phyloP scores from a whole-genome alignment of 2,329 filamentous ascomycete genomes.

The Xylariaceae sp. region DNA sequence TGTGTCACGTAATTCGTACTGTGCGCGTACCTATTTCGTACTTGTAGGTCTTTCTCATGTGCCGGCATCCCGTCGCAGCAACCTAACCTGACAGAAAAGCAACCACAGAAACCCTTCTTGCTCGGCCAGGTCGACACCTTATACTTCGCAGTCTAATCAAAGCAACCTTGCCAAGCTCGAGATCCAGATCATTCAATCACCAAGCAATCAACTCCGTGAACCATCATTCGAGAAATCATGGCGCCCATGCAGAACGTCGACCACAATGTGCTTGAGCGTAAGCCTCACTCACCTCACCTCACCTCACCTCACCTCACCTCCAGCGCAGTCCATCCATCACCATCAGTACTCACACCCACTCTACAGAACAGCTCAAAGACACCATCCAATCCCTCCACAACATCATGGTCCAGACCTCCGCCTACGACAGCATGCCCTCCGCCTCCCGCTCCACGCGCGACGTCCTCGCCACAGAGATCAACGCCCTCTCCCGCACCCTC shows the following conservation, averaged over 20 bases:
- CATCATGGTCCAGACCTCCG: slow-evolving; percentile 51
- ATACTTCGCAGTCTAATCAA: too few species aligned
- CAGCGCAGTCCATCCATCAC: background rate
- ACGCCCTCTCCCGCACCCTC: slow-evolving; percentile 37
- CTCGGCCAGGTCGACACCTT: too few species aligned
- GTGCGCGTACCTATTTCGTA: too few species aligned
- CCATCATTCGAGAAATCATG: slow-evolving; percentile 5
- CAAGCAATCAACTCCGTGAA: background rate
- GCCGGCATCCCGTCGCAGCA: too few species aligned
- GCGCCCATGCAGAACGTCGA: slow-evolving; percentile 14
- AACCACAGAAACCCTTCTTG: too few species aligned
- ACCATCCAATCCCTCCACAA: slow-evolving; percentile 34
- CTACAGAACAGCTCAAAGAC: slow-evolving; percentile 33
- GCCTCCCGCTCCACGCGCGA: slow-evolving; percentile 43
- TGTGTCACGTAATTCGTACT: too few species aligned
- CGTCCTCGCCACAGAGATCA: slow-evolving; percentile 51
- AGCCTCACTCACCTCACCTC: background rate
- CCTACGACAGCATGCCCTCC: slow-evolving; percentile 44
- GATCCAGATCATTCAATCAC: background rate
- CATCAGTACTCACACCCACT: background rate
- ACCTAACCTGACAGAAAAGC: too few species aligned
- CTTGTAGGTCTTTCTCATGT: too few species aligned
- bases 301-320: too few species aligned
- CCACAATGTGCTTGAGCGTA: slow-evolving; percentile 20
- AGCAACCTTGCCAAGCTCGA: background rate